These are phyloP conservation scores for Yamadazyma endophytica DNA, from an alignment of 805 yeast genomes.

Conservation along the genomic window DNA sequence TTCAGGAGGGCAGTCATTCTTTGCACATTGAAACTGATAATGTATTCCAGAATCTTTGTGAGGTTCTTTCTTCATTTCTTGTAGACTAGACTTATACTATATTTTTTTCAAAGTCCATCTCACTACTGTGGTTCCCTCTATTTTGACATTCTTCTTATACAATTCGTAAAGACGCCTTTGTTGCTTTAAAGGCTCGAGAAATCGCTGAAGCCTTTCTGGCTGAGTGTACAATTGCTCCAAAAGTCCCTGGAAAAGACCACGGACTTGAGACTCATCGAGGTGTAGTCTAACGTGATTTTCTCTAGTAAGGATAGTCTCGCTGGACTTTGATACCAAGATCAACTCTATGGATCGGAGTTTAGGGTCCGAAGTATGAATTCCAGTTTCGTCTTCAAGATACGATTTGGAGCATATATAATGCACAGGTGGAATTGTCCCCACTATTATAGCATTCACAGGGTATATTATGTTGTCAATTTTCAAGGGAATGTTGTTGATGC, in stretches of 20 bases:
- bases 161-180: conserved; percentile 1
- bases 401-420: conserved; percentile 24
- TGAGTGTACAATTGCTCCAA: conserved; percentile 7
- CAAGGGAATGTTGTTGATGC: not conserved
- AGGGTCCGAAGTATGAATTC: conserved; percentile 16
- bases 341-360: conserved; percentile 19
- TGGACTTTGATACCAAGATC: conserved; percentile 10
- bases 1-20: conserved; percentile 38
- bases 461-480: conserved; percentile 12
- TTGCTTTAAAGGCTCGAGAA: conserved; percentile 1
- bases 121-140: no score
- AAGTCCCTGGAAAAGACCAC: not conserved
- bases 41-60: conserved; percentile 18
- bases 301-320: not conserved
- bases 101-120: not conserved
- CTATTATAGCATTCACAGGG: conserved; percentile 16
- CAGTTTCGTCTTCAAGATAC: conserved; percentile 11
- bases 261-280: not conserved
- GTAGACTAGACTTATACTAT: no score
- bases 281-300: conserved; percentile 2
- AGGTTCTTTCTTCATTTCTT: no score
- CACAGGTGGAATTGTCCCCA: conserved; percentile 22
- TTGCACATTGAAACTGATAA: conserved; percentile 45
- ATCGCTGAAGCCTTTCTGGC: conserved; percentile 2
- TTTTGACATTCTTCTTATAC: conserved; percentile 10